Evolutionary conservation across 2,329 filamentous ascomycete genomes (phyloP).

Genomic region (Trichothecium sympodiale): DNA sequence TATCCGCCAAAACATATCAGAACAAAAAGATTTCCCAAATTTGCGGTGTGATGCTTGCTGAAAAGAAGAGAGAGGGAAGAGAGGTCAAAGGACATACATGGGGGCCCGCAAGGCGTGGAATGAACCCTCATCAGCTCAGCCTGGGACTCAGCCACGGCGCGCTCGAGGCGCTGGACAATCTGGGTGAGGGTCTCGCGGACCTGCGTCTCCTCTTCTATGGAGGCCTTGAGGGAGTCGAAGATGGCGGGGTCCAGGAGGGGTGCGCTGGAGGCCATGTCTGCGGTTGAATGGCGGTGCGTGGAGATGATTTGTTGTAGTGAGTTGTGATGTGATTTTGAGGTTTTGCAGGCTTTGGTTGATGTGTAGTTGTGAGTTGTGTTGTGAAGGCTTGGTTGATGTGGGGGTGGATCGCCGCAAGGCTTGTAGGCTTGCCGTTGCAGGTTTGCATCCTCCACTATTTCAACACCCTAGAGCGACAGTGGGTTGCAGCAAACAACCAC

Average conservation of each 20-base stretch:
- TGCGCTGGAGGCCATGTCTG: slow-evolving; percentile 20
- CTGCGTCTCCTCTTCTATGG: slow-evolving; percentile 77
- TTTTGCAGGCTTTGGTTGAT: neutral
- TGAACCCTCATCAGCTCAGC: slow-evolving; percentile 82
- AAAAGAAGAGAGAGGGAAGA: too few species aligned
- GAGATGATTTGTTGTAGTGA: too few species aligned
- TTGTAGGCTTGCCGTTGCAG: too few species aligned
- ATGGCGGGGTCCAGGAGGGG: slow-evolving; percentile 60
- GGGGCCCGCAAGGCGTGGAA: slow-evolving; percentile 57
- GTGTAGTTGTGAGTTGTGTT: neutral
- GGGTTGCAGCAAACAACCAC: too few species aligned
- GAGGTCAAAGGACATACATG: slow-evolving; percentile 26
- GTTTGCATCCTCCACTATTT: too few species aligned
- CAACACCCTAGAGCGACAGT: too few species aligned
- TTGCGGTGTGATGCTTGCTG: too few species aligned
- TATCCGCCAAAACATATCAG: slow-evolving; percentile 18
- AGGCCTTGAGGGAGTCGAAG: slow-evolving; percentile 77
- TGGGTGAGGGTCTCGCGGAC: slow-evolving; percentile 76
- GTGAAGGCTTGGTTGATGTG: neutral
- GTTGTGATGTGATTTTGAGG: slow-evolving; percentile 5
- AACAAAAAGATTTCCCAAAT: too few species aligned
- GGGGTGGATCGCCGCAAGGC: neutral
- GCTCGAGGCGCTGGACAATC: slow-evolving; percentile 71
- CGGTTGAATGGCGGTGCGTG: too few species aligned
- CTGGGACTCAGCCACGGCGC: slow-evolving; percentile 70